A percentile compares a stretch with the other conserved stretches of the same genome.
These are phyloP conservation scores for Fagus crenata DNA, from an alignment of 306 rosid species.

Conservation along the genomic window DNA sequence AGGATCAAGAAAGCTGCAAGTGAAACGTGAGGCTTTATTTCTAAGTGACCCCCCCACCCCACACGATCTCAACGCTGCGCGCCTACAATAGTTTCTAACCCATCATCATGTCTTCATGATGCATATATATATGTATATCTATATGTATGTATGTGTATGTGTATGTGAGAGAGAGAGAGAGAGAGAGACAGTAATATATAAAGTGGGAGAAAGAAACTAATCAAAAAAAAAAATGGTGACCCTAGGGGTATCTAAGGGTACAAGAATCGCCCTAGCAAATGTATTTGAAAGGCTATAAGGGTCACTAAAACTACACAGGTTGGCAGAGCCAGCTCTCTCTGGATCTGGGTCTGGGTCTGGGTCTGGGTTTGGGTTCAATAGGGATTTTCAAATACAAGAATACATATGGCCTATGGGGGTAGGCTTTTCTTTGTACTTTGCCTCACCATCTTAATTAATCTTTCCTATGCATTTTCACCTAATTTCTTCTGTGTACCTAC, in stretches of 20 bases:
- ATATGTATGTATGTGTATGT: constrained; percentile 1
- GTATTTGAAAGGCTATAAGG: not conserved
- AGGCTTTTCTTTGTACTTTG: not conserved
- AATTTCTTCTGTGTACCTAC: not conserved
- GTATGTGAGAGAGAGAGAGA: not conserved
- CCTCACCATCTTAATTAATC: constrained; percentile 5
- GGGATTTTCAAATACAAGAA: not conserved
- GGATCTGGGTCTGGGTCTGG: too few species aligned
- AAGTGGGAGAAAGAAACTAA: not conserved
- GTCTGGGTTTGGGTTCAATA: not conserved
- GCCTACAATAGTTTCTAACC: too few species aligned
- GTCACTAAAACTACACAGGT: constrained; percentile 24
- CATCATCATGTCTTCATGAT: constrained; percentile 25
- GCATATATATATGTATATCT: constrained; percentile 2
- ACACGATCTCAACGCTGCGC: constrained; percentile 24
- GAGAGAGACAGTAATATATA: too few species aligned
- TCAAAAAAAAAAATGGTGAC: constrained; percentile 3
- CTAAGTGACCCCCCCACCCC: constrained; percentile 42
- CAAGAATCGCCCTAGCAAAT: constrained; percentile 20
- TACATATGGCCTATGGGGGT: not conserved
- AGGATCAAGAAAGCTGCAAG: constrained; percentile 14
- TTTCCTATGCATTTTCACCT: not conserved
- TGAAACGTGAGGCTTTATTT: constrained; percentile 44
- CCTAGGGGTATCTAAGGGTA: constrained; percentile 26
- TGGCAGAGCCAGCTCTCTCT: constrained; percentile 25